A percentile compares a stretch with the other conserved stretches of the same genome.
phyloP scores from a whole-genome alignment of 73 alveolate genomes.

The Effrenium voratum region DNA sequence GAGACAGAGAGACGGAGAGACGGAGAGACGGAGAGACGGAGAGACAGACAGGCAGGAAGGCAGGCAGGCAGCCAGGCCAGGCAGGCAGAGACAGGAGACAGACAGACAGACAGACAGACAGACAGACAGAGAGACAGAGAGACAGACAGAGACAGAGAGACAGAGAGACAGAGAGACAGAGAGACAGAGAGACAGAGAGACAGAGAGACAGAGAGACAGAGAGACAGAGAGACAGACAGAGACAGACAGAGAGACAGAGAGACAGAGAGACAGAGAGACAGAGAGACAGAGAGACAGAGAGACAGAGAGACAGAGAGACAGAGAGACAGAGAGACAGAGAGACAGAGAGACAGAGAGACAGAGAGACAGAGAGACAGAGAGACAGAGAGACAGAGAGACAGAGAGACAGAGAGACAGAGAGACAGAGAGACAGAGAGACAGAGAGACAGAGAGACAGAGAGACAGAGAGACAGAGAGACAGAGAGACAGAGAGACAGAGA shows the following conservation, averaged over 20 bases:
- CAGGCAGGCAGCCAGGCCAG: neutral
- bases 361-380: neutral
- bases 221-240: slow-evolving; percentile 14
- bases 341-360: slow-evolving; percentile 10
- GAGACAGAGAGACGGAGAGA: neutral
- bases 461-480: neutral
- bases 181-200: slow-evolving; percentile 1
- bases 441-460: neutral
- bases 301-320: slow-evolving; percentile 12
- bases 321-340: slow-evolving; percentile 1
- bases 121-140: neutral
- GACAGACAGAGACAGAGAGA: neutral
- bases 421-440: neutral
- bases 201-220: slow-evolving; percentile 2
- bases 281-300: slow-evolving; percentile 4
- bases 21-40: neutral
- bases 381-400: neutral
- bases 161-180: slow-evolving; percentile 1
- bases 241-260: slow-evolving; percentile 15
- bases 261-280: slow-evolving; percentile 8
- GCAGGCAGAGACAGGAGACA: neutral
- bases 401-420: neutral
- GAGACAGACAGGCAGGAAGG: neutral
- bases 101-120: neutral
- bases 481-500: neutral